A percentile compares a stretch with the other conserved stretches of the same genome.
Evolutionary conservation across 352 stramenopile species (phyloP).

Genomic region (Peronospora destructor): DNA sequence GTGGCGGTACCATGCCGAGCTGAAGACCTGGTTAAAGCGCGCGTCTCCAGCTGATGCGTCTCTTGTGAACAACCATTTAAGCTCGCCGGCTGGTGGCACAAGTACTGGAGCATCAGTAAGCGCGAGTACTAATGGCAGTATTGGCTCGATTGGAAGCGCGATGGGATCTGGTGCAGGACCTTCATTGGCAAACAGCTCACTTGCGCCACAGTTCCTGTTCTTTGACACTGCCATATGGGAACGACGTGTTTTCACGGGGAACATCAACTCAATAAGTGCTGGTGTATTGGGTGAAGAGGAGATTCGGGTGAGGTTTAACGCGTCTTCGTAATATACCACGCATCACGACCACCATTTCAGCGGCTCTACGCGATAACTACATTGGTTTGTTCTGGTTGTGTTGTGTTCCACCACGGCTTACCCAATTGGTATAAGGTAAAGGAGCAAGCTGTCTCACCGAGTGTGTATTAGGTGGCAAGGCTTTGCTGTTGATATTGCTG

Average conservation of each 20-base stretch:
- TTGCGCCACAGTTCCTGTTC: slow-evolving; percentile 88
- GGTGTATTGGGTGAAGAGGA: slow-evolving; percentile 91
- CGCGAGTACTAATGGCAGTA: slow-evolving; percentile 33
- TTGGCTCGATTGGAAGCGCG: slow-evolving; percentile 65
- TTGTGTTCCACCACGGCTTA: slow-evolving; percentile 1
- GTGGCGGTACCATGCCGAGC: slow-evolving; percentile 95
- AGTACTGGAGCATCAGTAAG: slow-evolving; percentile 20
- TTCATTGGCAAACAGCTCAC: slow-evolving; percentile 30
- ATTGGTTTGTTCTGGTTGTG: slow-evolving; percentile 9
- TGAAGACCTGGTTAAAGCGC: slow-evolving; percentile 96
- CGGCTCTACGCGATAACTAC: slow-evolving; percentile 9
- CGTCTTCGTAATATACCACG: slow-evolving; percentile 58
- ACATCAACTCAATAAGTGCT: slow-evolving; percentile 78
- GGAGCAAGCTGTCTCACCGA: slow-evolving; percentile 7
- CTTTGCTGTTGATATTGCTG: slow-evolving; percentile 24
- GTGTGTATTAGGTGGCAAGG: slow-evolving; percentile 14
- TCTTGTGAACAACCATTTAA: slow-evolving; percentile 36
- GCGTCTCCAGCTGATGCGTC: slow-evolving; percentile 54
- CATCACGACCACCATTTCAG: slow-evolving; percentile 20
- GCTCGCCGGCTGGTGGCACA: slow-evolving; percentile 24
- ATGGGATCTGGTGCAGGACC: slow-evolving; percentile 26
- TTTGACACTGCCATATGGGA: slow-evolving; percentile 95
- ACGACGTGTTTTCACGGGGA: slow-evolving; percentile 89
- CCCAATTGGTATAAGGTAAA: background rate
- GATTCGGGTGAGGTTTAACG: slow-evolving; percentile 92